These are phyloP conservation scores for Ophiostoma tasmaniense DNA, from an alignment of 2,329 filamentous ascomycete genomes.

Conservation along the genomic window DNA sequence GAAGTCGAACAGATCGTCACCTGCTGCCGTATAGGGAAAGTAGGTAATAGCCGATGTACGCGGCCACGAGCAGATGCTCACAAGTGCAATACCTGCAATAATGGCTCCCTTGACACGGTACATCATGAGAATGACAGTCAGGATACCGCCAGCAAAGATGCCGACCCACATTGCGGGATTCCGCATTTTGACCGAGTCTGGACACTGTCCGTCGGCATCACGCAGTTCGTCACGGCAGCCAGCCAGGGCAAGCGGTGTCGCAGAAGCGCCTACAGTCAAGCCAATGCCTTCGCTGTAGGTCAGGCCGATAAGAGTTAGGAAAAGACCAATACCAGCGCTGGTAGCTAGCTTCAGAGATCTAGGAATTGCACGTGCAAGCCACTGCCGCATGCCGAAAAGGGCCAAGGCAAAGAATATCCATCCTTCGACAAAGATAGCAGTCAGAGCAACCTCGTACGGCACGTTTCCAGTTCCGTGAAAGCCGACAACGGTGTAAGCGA, in stretches of 20 bases:
- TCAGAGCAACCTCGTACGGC: slow-evolving; percentile 52
- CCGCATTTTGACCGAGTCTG: slow-evolving; percentile 8
- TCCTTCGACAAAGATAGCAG: slow-evolving; percentile 56
- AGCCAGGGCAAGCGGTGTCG: slow-evolving; percentile 66
- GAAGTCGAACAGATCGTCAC: slow-evolving; percentile 58
- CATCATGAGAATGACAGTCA: slow-evolving; percentile 74
- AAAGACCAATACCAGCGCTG: slow-evolving; percentile 57
- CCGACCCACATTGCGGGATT: slow-evolving; percentile 64
- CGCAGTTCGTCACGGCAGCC: slow-evolving; percentile 57
- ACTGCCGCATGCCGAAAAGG: slow-evolving; percentile 62
- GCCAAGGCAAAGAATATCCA: slow-evolving; percentile 57
- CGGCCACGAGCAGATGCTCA: slow-evolving; percentile 69
- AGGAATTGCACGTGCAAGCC: slow-evolving; percentile 59
- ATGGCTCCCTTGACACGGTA: slow-evolving; percentile 69
- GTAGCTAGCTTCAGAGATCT: slow-evolving; percentile 57
- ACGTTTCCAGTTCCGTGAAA: slow-evolving; percentile 48
- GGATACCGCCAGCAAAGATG: slow-evolving; percentile 61
- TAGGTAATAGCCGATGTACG: slow-evolving; percentile 60
- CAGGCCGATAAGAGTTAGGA: slow-evolving; percentile 55
- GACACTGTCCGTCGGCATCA: slow-evolving; percentile 27
- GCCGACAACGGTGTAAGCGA: slow-evolving; percentile 59
- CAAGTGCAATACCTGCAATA: slow-evolving; percentile 61
- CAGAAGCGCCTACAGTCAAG: slow-evolving; percentile 52
- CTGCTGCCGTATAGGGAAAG: slow-evolving; percentile 58
- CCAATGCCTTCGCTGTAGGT: slow-evolving; percentile 80